A percentile compares a stretch with the other conserved stretches of the same genome.
These are phyloP conservation scores for Melanopsichium pennsylvanicum DNA, from an alignment of 1,284 basidiomycete genomes.

Conservation along the genomic window DNA sequence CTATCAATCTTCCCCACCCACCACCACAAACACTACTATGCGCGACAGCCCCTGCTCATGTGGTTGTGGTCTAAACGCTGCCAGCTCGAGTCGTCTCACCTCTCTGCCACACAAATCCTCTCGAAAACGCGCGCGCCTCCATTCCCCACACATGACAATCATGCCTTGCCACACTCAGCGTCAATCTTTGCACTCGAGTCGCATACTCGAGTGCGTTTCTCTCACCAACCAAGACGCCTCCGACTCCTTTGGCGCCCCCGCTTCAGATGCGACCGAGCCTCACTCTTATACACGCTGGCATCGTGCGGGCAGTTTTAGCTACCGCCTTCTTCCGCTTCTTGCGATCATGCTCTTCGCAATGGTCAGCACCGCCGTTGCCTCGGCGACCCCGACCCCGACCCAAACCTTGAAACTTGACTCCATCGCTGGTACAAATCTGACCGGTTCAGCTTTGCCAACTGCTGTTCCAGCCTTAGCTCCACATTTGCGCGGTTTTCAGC, in stretches of 20 bases:
- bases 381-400: slow-evolving; percentile 6
- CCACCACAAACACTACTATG: slow-evolving; percentile 6
- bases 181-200: too few relatives aligned
- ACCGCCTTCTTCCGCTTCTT: neutral
- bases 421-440: neutral
- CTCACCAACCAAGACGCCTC: too few relatives aligned
- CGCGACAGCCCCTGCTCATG: slow-evolving; percentile 17
- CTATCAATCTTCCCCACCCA: slow-evolving; percentile 1
- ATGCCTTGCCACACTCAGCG: too few relatives aligned
- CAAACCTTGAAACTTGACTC: neutral
- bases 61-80: slow-evolving; percentile 25
- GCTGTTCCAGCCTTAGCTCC: neutral
- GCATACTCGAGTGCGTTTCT: too few relatives aligned
- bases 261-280: too few relatives aligned
- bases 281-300: neutral
- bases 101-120: neutral
- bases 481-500: neutral
- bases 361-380: neutral
- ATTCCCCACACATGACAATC: too few relatives aligned
- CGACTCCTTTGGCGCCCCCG: too few relatives aligned
- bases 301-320: neutral
- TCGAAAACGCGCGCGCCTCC: neutral
- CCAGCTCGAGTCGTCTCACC: slow-evolving; percentile 20
- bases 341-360: slow-evolving; percentile 3
- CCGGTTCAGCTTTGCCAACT: neutral